phyloP scores from a whole-genome alignment of 139 green algal genomes.

The Chlamydomonas eustigma region DNA sequence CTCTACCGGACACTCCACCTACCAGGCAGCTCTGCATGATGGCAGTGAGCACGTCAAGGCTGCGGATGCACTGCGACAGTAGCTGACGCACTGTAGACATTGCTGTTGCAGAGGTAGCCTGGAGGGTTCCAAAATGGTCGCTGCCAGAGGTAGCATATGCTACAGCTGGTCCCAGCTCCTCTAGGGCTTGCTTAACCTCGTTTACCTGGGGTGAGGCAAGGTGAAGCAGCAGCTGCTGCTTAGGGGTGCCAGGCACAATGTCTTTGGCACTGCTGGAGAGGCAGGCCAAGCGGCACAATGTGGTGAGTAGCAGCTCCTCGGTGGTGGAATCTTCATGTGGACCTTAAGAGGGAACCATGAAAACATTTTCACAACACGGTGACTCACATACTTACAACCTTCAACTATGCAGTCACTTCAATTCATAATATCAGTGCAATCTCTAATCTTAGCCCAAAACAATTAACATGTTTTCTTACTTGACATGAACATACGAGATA shows the following conservation, averaged over 20 bases:
- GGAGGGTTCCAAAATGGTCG: neutral
- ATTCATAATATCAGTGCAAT: too few relatives aligned
- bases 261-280: neutral
- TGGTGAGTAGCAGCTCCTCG: conserved; percentile 5
- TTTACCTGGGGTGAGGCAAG: neutral
- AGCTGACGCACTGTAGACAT: neutral
- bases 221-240: neutral
- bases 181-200: neutral
- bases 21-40: neutral
- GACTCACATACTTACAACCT: too few relatives aligned
- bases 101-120: neutral
- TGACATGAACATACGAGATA: too few relatives aligned
- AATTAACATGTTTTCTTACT: too few relatives aligned
- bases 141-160: neutral
- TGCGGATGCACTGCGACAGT: neutral
- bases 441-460: too few relatives aligned
- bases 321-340: conserved; percentile 2
- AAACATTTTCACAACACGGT: neutral
- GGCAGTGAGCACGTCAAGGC: neutral
- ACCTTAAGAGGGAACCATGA: neutral
- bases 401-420: too few relatives aligned
- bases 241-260: neutral
- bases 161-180: neutral
- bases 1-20: neutral
- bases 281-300: neutral